Conservation (phyloP, 164 flowering plant genomes). For the Magnolia changhungtana region DNA sequence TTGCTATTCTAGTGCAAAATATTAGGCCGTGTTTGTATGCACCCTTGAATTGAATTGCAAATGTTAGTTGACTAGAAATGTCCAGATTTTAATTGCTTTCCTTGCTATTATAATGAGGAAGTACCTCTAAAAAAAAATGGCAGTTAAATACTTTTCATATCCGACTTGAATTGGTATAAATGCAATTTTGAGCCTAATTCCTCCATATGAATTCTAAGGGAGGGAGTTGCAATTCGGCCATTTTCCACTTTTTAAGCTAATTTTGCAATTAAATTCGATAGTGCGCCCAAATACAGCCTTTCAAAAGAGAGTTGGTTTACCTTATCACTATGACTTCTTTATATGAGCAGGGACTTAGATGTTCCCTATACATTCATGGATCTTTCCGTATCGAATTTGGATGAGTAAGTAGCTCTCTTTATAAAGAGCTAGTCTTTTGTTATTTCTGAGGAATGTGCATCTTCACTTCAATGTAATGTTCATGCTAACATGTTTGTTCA, state of each 20-base stretch:
- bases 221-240: not conserved
- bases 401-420: slow-evolving; percentile 56
- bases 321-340: slow-evolving; percentile 6
- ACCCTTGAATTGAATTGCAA: no score
- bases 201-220: no score
- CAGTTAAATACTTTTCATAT: no score
- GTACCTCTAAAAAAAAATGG: no score
- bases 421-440: not conserved
- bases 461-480: slow-evolving; percentile 4
- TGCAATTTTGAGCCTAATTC: no score
- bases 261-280: not conserved
- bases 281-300: not conserved
- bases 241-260: not conserved
- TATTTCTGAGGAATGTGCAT: not conserved
- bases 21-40: not conserved
- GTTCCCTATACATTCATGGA: slow-evolving; percentile 93
- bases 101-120: no score
- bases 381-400: slow-evolving; percentile 72
- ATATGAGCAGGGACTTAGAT: slow-evolving; percentile 56
- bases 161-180: no score
- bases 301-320: not conserved
- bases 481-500: not conserved
- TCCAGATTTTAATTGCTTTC: no score
- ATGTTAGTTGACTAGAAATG: no score
- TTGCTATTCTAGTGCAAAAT: not conserved